These are phyloP conservation scores for Collybia nuda DNA, from an alignment of 768 basidiomycete species.

Conservation along the genomic window DNA sequence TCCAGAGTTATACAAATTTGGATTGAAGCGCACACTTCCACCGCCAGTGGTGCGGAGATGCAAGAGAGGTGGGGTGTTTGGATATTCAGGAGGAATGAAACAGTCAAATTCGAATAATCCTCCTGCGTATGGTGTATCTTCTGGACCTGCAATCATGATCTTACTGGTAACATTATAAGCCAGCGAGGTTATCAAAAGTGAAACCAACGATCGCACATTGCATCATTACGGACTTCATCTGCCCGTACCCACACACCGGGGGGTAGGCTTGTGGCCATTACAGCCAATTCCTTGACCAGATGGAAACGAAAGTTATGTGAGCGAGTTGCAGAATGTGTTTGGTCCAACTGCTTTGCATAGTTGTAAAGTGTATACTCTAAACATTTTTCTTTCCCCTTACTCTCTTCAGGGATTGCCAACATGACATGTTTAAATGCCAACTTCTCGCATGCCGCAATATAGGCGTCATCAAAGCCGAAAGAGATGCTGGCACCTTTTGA, in stretches of 20 bases:
- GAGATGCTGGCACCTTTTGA: slow-evolving; percentile 25
- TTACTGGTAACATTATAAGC: slow-evolving; percentile 32
- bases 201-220: slow-evolving; percentile 37
- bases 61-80: slow-evolving; percentile 43
- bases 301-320: slow-evolving; percentile 47
- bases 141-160: slow-evolving; percentile 58
- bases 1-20: slow-evolving; percentile 49
- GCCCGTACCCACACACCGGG: slow-evolving; percentile 56
- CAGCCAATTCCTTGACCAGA: slow-evolving; percentile 56
- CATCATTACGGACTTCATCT: slow-evolving; percentile 58
- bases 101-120: slow-evolving; percentile 60
- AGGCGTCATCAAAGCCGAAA: slow-evolving; percentile 37
- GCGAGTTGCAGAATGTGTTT: slow-evolving; percentile 37
- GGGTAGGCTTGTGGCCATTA: slow-evolving; percentile 55
- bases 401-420: slow-evolving; percentile 18
- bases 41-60: slow-evolving; percentile 54
- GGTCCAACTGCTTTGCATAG: slow-evolving; percentile 28
- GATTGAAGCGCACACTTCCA: slow-evolving; percentile 53
- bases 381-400: slow-evolving; percentile 13
- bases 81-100: slow-evolving; percentile 53
- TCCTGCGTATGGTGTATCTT: slow-evolving; percentile 52
- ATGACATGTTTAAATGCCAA: slow-evolving; percentile 47
- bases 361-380: slow-evolving; percentile 30
- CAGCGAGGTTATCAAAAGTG: slow-evolving; percentile 1
- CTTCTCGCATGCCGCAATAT: slow-evolving; percentile 42